Percentiles rank a stretch among this genome's conserved stretches.
These are phyloP conservation scores for Starmerella stigmatis DNA, from an alignment of 805 yeast genomes.

Conservation along the genomic window DNA sequence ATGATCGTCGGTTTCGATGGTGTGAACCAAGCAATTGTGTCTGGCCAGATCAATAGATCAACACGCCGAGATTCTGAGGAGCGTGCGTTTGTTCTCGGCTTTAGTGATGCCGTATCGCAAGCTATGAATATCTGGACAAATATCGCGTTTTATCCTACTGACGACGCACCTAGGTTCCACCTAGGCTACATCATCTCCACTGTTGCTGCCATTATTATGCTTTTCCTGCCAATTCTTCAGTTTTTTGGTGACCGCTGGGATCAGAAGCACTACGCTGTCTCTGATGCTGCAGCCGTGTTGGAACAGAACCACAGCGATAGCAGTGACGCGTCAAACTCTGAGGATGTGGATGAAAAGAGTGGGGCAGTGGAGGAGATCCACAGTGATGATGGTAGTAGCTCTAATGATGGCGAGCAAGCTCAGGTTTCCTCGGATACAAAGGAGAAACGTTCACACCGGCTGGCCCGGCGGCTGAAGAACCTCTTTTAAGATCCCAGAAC, in stretches of 20 bases:
- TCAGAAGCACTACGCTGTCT: slow-evolving; percentile 16
- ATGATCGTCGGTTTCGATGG: slow-evolving; percentile 32
- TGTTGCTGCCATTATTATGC: slow-evolving; percentile 33
- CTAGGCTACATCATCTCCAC: slow-evolving; percentile 34
- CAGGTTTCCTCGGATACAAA: no score
- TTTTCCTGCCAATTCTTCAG: slow-evolving; percentile 30
- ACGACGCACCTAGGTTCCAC: slow-evolving; percentile 35
- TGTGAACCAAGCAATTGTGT: slow-evolving; percentile 35
- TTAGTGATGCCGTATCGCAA: slow-evolving; percentile 34
- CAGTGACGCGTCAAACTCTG: no score
- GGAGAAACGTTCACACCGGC: no score
- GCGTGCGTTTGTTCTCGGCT: slow-evolving; percentile 31
- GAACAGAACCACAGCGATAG: no score
- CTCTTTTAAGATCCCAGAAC: no score
- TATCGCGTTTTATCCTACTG: slow-evolving; percentile 37
- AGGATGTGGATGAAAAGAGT: no score
- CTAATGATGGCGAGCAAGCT: no score
- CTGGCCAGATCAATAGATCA: slow-evolving; percentile 36
- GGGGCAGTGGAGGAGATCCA: no score
- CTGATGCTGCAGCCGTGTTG: background rate
- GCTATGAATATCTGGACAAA: slow-evolving; percentile 41
- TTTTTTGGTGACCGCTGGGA: slow-evolving; percentile 29
- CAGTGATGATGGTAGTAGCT: background rate
- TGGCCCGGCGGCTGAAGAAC: no score
- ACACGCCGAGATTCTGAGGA: slow-evolving; percentile 31